Base-by-base conservation (phyloP, 2,329 filamentous ascomycete species). In the Dactylellina leptospora region DNA sequence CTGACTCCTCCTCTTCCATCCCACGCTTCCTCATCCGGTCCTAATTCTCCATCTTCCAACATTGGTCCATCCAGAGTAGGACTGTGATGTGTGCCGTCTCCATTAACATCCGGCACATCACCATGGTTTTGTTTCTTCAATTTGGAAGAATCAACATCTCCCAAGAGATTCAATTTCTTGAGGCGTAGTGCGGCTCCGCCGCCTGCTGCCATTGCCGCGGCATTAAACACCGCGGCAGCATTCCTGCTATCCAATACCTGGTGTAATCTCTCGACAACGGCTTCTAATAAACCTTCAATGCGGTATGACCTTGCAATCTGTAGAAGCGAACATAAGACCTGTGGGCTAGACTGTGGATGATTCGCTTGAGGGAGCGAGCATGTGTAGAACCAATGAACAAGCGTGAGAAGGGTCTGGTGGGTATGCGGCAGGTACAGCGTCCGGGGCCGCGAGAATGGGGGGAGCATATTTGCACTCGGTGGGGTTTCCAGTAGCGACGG, bases 191-290 rank as follows among this genome's bases (percentile, higher is more conserved):
- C 91, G 90, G 50, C 92, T 0, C 95, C 95, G 23, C 95, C 93
- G 9, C 95, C 95, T 0, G 95, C 95, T 0, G 93, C 95, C 95
- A 97, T 97, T 58, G 95, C 95, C 0, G 93, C 95, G 0, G 95
- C 95, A 75, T 99, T 99, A 83, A 99, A 99, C 0, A 99, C 93
- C 4, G 95, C 95, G 0, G 95, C 95, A 0, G 95, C 93, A 76
- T 97, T 99, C 48, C 93, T 86, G 50, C 91, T 95, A 79, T 99
- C 95, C 2, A 99, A 86, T 0, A 96, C 86, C 27, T 90, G 85
- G 77, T 99, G 95, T 0, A 99, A 84, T 5, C 93, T 87, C 80
- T 97, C 92, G 8, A 97, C 91, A 1, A 96, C 91, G 0, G 92
- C 92, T 81, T 99, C 95, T 0, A 97, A 83, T 1, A 99, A 85